A percentile compares a stretch with the other conserved stretches of the same genome.
Evolutionary conservation across 495 filamentous ascomycete genomes (phyloP).

Genomic region (Talaromyces stipitatus): DNA sequence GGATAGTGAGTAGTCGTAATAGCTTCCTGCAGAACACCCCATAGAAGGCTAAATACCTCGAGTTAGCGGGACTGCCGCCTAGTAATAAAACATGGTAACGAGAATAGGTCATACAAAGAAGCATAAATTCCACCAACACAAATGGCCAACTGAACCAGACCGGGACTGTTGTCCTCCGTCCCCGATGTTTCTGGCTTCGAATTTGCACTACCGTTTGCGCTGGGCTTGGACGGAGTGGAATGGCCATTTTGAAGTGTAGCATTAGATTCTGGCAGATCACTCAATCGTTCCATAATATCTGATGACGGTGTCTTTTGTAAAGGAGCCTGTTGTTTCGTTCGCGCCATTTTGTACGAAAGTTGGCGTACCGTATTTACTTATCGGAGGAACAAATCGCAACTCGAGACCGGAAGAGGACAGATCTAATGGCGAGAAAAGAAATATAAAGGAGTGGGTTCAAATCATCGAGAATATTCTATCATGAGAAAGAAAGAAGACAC

Average conservation of each 20-base stretch:
- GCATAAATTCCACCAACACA: constrained; percentile 92
- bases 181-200: constrained; percentile 21
- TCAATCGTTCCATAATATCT: constrained; percentile 43
- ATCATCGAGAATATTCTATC: neutral
- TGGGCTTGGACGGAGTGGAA: constrained; percentile 4
- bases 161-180: constrained; percentile 34
- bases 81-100: neutral
- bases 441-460: neutral
- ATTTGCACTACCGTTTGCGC: constrained; percentile 32
- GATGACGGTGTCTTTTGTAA: constrained; percentile 59
- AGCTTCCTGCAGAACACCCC: constrained; percentile 94
- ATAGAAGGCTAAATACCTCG: constrained; percentile 63
- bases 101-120: constrained; percentile 67
- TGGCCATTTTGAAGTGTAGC: constrained; percentile 23
- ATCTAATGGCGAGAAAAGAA: neutral
- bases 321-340: constrained; percentile 61
- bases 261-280: constrained; percentile 17
- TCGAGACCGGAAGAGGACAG: too few relatives aligned
- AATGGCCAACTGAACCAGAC: constrained; percentile 65
- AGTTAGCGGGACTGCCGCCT: neutral
- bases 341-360: constrained; percentile 47
- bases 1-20: constrained; percentile 90
- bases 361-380: neutral
- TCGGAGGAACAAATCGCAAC: neutral
- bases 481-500: neutral